phyloP scores from a whole-genome alignment of 768 basidiomycete genomes.

The Cyathus striatus region DNA sequence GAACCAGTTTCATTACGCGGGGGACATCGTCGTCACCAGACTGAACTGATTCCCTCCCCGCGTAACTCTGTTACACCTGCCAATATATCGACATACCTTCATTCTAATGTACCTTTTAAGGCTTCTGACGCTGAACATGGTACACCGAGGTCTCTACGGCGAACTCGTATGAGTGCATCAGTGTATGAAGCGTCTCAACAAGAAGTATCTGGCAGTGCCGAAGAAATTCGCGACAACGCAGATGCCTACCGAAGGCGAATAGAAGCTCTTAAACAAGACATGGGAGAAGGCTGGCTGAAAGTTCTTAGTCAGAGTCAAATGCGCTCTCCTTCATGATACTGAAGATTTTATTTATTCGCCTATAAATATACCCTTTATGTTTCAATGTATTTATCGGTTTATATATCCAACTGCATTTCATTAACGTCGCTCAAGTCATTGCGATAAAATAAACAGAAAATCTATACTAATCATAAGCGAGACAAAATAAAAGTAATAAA shows the following conservation, averaged over 20 bases:
- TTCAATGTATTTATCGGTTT: too few species aligned
- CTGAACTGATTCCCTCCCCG: slow-evolving; percentile 33
- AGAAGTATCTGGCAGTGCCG: slow-evolving; percentile 15
- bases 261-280: slow-evolving; percentile 79
- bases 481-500: too few species aligned
- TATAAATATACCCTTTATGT: not conserved
- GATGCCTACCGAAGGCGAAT: slow-evolving; percentile 75
- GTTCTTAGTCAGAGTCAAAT: slow-evolving; percentile 52
- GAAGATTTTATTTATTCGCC: not conserved
- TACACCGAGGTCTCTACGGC: slow-evolving; percentile 31
- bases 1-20: too few species aligned
- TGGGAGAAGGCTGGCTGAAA: slow-evolving; percentile 87
- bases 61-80: not conserved
- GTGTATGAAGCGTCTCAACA: slow-evolving; percentile 50
- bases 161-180: slow-evolving; percentile 55
- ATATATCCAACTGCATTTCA: too few species aligned
- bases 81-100: slow-evolving; percentile 6
- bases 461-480: too few species aligned
- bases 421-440: too few species aligned
- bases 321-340: slow-evolving; percentile 3
- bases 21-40: slow-evolving; percentile 48
- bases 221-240: slow-evolving; percentile 41
- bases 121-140: slow-evolving; percentile 9
- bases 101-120: slow-evolving; percentile 2
- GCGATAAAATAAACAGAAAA: too few species aligned